Evolutionary conservation across 176 grass and related monocot genomes (phyloP).

Genomic region (Triticum timopheevii): DNA sequence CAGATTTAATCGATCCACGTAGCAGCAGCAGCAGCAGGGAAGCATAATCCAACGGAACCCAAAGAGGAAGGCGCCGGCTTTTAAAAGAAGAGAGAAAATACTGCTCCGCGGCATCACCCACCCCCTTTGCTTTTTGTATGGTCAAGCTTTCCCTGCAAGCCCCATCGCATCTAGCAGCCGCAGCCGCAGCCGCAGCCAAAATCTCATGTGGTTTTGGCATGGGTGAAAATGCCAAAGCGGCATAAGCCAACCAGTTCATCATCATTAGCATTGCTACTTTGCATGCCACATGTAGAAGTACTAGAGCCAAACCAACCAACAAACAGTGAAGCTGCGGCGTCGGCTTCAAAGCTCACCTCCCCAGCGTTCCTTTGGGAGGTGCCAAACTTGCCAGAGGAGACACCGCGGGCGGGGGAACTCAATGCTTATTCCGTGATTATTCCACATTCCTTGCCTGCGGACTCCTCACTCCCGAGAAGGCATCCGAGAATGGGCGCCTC

Average conservation of each 20-base stretch:
- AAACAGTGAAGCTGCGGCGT: conserved; percentile 32
- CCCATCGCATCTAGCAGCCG: background rate
- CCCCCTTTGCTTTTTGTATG: background rate
- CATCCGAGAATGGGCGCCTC: conserved; percentile 57
- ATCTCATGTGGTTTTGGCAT: background rate
- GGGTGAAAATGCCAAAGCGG: conserved; percentile 26
- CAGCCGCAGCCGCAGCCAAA: background rate
- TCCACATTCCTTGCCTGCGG: conserved; percentile 58
- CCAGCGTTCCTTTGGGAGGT: conserved; percentile 54
- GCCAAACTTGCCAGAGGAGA: conserved; percentile 88
- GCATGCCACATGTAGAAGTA: conserved; percentile 8
- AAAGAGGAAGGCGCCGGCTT: background rate
- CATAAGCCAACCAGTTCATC: background rate
- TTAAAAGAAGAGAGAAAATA: conserved; percentile 34
- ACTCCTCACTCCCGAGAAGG: conserved; percentile 46
- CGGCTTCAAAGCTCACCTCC: conserved; percentile 34
- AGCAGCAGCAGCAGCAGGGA: background rate
- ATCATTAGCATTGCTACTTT: conserved; percentile 19
- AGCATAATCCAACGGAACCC: background rate
- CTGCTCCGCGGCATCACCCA: background rate
- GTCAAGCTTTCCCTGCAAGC: conserved; percentile 20
- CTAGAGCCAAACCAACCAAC: background rate
- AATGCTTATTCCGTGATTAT: conserved; percentile 74
- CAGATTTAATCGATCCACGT: conserved; percentile 25
- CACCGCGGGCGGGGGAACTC: conserved; percentile 65